A percentile compares a stretch with the other conserved stretches of the same genome.
Evolutionary conservation across 2,329 filamentous ascomycete species (phyloP).

Genomic region (Alternaria ethzedia): DNA sequence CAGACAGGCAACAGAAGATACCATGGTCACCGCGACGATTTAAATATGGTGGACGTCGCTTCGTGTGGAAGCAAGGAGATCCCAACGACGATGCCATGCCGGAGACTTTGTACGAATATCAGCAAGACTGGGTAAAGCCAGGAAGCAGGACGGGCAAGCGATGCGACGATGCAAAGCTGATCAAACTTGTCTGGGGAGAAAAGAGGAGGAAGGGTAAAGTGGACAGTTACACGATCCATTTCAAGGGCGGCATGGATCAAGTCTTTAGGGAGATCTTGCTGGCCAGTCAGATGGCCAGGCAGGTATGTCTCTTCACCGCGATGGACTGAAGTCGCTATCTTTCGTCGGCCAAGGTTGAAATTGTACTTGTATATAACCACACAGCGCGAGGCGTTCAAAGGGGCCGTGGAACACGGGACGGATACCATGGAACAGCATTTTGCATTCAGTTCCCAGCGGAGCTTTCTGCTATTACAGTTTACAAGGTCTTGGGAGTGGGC

Average conservation of each 20-base stretch:
- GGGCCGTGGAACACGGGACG: constrained; percentile 10
- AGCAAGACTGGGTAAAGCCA: constrained; percentile 43
- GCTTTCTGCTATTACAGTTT: not conserved
- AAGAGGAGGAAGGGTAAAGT: constrained; percentile 47
- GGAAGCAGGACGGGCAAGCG: constrained; percentile 45
- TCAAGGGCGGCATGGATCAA: constrained; percentile 47
- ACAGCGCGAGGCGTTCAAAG: constrained; percentile 13
- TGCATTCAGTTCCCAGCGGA: not conserved
- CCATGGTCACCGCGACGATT: constrained; percentile 48
- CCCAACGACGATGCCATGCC: constrained; percentile 56
- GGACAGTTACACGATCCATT: constrained; percentile 48
- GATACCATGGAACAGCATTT: constrained; percentile 24
- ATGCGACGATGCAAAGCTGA: constrained; percentile 39
- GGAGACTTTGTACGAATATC: constrained; percentile 46
- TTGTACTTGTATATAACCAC: constrained; percentile 13
- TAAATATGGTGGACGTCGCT: constrained; percentile 45
- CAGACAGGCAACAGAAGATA: constrained; percentile 46
- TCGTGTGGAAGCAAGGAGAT: constrained; percentile 53
- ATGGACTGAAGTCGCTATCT: constrained; percentile 30
- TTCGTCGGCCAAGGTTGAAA: not conserved
- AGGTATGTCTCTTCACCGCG: constrained; percentile 46
- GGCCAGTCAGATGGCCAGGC: constrained; percentile 48
- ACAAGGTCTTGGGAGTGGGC: not conserved
- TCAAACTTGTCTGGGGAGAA: constrained; percentile 45
- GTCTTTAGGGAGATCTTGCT: constrained; percentile 46